Evolutionary conservation across 768 basidiomycete species (phyloP).

Genomic region (Pisolithus marmoratus): DNA sequence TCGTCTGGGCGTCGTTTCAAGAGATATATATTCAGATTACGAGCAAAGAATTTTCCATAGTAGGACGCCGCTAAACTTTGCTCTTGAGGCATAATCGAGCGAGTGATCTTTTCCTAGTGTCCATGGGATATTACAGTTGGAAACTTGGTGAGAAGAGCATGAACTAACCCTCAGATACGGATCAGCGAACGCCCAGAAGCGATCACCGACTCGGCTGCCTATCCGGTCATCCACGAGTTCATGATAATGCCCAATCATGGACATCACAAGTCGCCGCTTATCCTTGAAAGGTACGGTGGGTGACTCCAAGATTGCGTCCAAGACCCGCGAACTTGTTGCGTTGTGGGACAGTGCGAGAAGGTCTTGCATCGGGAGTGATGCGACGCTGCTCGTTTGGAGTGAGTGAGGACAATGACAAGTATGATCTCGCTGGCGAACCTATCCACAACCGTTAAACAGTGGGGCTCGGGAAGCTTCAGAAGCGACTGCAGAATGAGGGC

Average conservation of each 20-base stretch:
- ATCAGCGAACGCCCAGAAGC: slow-evolving; percentile 90
- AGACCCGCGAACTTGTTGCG: slow-evolving; percentile 68
- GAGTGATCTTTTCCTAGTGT: slow-evolving; percentile 83
- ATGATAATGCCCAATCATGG: slow-evolving; percentile 76
- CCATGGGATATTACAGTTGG: background rate
- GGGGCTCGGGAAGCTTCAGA: slow-evolving; percentile 59
- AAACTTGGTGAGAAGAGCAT: background rate
- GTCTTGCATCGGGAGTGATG: slow-evolving; percentile 50
- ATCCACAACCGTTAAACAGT: slow-evolving; percentile 61
- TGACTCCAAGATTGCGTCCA: slow-evolving; percentile 73
- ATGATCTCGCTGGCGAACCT: slow-evolving; percentile 42
- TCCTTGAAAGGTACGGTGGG: slow-evolving; percentile 55
- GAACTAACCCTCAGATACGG: slow-evolving; percentile 78
- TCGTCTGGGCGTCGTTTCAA: slow-evolving; percentile 75
- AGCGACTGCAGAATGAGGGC: slow-evolving; percentile 82
- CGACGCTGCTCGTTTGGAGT: slow-evolving; percentile 40
- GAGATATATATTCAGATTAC: slow-evolving; percentile 72
- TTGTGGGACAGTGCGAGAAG: slow-evolving; percentile 55
- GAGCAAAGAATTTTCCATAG: slow-evolving; percentile 84
- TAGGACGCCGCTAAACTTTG: slow-evolving; percentile 67
- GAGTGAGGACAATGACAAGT: slow-evolving; percentile 2
- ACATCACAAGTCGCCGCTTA: slow-evolving; percentile 66
- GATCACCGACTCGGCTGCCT: slow-evolving; percentile 85
- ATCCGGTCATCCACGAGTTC: slow-evolving; percentile 82
- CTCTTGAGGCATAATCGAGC: slow-evolving; percentile 68